phyloP scores from a whole-genome alignment of 345 rosid species.

The Hibiscus mutabilis region DNA sequence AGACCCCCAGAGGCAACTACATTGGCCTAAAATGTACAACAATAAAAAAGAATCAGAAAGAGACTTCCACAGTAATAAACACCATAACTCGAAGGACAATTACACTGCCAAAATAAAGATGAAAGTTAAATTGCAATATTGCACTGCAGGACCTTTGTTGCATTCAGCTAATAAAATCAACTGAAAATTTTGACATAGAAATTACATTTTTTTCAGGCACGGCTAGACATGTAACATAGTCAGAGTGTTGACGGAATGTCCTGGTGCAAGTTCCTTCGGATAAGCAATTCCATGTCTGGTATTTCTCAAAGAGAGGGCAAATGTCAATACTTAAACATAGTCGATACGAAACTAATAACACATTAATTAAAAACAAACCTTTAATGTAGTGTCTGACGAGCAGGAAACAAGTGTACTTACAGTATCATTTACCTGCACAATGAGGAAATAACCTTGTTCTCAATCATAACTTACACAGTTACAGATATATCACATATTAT shows the following conservation, averaged over 20 bases:
- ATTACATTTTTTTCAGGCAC: constrained; percentile 89
- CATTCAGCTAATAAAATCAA: constrained; percentile 25
- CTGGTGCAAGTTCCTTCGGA: constrained; percentile 81
- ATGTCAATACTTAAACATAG: constrained; percentile 1
- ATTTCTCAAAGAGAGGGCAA: constrained; percentile 6
- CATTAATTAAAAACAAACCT: constrained; percentile 42
- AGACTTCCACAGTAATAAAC: constrained; percentile 19
- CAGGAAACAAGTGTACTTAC: constrained; percentile 83
- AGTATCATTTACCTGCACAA: constrained; percentile 80
- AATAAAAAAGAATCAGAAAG: constrained; percentile 68
- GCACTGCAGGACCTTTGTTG: constrained; percentile 19
- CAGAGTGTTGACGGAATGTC: constrained; percentile 94
- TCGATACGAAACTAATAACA: constrained; percentile 13
- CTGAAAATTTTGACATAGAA: constrained; percentile 23
- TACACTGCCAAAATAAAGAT: not conserved
- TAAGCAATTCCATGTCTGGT: constrained; percentile 80
- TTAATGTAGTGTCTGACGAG: constrained; percentile 90
- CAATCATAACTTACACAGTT: not conserved
- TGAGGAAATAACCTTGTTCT: constrained; percentile 7
- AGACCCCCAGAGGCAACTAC: constrained; percentile 99
- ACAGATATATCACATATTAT: not conserved
- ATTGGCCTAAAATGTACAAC: constrained; percentile 66
- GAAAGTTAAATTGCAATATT: constrained; percentile 18
- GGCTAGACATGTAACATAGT: constrained; percentile 94
- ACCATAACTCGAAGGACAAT: constrained; percentile 8